phyloP scores from a whole-genome alignment of 1,284 basidiomycete species.

The Malassezia pachydermatis region DNA sequence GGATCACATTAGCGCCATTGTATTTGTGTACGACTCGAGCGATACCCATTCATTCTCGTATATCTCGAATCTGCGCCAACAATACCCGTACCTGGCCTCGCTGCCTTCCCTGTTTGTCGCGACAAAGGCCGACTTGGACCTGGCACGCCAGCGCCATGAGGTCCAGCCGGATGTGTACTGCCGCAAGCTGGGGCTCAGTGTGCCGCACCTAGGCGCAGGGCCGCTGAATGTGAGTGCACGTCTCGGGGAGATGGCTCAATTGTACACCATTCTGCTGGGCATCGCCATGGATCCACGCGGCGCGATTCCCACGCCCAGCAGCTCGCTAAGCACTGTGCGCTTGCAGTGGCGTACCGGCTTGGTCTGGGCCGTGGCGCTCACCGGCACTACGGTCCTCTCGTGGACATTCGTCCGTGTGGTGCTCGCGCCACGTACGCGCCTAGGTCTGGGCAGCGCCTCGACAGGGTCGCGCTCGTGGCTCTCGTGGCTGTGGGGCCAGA shows the following conservation, averaged over 20 bases:
- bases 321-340: conserved; percentile 22
- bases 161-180: conserved; percentile 91
- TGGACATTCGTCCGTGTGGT: conserved; percentile 7
- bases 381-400: conserved; percentile 3
- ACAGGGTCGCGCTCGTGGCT: not conserved
- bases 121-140: conserved; percentile 92
- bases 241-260: conserved; percentile 72
- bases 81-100: conserved; percentile 76
- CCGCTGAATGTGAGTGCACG: conserved; percentile 54
- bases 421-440: not conserved
- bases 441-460: not conserved
- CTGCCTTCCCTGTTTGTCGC: conserved; percentile 95
- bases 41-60: conserved; percentile 99
- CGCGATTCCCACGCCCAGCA: conserved; percentile 28
- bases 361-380: not conserved
- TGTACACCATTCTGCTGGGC: conserved; percentile 71
- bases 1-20: conserved; percentile 81
- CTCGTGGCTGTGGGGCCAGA: not conserved
- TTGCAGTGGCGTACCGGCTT: conserved; percentile 8
- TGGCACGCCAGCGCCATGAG: conserved; percentile 73
- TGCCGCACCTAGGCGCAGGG: conserved; percentile 35
- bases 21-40: conserved; percentile 92
- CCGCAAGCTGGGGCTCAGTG: conserved; percentile 40
- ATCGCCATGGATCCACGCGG: conserved; percentile 55
- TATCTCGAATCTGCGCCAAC: conserved; percentile 85